Conservation (phyloP, 371 early-diverging fungal species). For the Umbelopsis sp. region DNA sequence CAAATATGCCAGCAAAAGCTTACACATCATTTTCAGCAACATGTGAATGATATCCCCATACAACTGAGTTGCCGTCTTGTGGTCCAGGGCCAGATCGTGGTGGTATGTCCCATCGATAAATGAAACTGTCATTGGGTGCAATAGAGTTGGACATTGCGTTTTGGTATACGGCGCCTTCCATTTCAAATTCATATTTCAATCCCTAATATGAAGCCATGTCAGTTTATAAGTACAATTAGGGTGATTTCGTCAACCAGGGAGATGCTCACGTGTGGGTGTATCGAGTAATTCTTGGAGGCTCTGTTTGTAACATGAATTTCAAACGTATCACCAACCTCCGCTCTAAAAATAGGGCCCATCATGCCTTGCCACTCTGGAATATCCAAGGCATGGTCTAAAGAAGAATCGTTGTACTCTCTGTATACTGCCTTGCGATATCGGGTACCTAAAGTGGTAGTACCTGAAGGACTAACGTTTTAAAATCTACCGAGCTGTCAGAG, state of each 20-base stretch:
- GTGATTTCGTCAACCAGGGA: not conserved
- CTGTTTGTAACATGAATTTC: conserved; percentile 49
- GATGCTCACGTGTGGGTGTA: conserved; percentile 54
- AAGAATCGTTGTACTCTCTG: conserved; percentile 49
- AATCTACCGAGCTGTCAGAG: not conserved
- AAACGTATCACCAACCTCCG: conserved; percentile 54
- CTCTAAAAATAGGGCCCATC: conserved; percentile 55
- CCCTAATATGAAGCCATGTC: conserved; percentile 32
- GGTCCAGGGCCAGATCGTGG: conserved; percentile 54
- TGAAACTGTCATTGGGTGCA: conserved; percentile 38
- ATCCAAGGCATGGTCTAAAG: conserved; percentile 29
- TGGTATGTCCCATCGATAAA: conserved; percentile 50
- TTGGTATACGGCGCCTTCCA: conserved; percentile 55
- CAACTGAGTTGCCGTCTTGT: conserved; percentile 42
- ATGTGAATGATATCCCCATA: conserved; percentile 61
- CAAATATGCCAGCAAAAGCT: conserved; percentile 7
- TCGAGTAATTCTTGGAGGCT: conserved; percentile 40
- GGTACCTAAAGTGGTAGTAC: conserved; percentile 35
- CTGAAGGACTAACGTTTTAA: conserved; percentile 17
- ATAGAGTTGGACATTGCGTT: conserved; percentile 35
- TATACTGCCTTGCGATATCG: conserved; percentile 53
- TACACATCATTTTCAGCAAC: conserved; percentile 46
- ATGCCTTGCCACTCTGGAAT: conserved; percentile 46
- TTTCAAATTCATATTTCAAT: conserved; percentile 50
- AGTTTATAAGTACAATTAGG: not conserved